These are phyloP conservation scores for Periconia sp. DNA, from an alignment of 2,329 filamentous ascomycete genomes.

Conservation along the genomic window DNA sequence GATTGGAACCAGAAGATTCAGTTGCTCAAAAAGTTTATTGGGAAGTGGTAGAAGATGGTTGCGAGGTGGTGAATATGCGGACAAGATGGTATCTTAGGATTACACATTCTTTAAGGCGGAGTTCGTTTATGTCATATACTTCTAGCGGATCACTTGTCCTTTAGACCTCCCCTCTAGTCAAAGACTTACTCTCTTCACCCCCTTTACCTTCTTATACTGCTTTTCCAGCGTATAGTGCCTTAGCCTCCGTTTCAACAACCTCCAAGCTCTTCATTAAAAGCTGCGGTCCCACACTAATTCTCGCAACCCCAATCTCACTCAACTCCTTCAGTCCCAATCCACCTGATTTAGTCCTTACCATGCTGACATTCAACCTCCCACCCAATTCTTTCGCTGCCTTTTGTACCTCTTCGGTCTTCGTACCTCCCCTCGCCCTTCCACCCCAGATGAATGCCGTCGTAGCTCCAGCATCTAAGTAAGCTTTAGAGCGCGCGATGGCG, in stretches of 20 bases:
- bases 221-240: conserved; percentile 23
- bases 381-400: conserved; percentile 24
- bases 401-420: conserved; percentile 29
- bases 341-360: conserved; percentile 19
- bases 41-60: neutral
- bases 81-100: no score
- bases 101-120: no score
- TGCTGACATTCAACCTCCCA: conserved; percentile 37
- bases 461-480: conserved; percentile 65
- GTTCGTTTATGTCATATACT: no score
- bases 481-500: conserved; percentile 60
- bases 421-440: conserved; percentile 47
- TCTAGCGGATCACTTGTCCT: no score
- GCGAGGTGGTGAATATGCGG: neutral
- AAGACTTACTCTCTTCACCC: neutral
- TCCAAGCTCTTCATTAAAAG: conserved; percentile 26
- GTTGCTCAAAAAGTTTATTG: neutral
- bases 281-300: conserved; percentile 40
- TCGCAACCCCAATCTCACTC: conserved; percentile 36
- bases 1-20: neutral
- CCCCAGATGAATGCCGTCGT: conserved; percentile 68
- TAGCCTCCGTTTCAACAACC: conserved; percentile 23
- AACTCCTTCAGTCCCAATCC: conserved; percentile 32
- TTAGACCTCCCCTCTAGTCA: neutral
- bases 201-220: neutral